Evolutionary conservation across 805 yeast genomes (phyloP), one percentile per base, ranked within the genome.

Genomic region (Nakazawaea ernobii): DNA sequence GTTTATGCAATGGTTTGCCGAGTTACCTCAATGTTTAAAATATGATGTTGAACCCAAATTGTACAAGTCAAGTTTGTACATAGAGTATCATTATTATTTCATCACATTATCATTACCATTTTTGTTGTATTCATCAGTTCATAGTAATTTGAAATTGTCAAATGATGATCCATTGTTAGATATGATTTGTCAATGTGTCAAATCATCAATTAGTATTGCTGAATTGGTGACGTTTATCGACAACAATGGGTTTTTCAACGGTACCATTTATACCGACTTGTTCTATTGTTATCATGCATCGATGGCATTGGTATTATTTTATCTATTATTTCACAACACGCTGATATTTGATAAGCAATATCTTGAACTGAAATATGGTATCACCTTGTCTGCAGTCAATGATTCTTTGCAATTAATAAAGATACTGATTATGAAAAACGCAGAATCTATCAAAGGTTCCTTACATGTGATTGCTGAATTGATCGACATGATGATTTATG

Each of bases 251-350:
- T 29, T 43, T n/a, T 48, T 52, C 40, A 52, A 49, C 49, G 57
- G 57, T 7, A 50, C 52, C 11, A 24, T 55, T 11, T 40, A 45
- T 27, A 30, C 39, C 8, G 58, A 55, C 35, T 27, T 52, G 11
- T 52, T 55, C 47, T 38, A 39, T 30, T 46, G 43, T 30, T 55
- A 55, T 46, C 52, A 50, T 39, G 53, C 53, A 4, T 17, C 42
- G 8, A 50, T 55, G 55, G 52, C 45, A 1, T 43, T 55, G 32
- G 47, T 53, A 8, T 15, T 49, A 11, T 48, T 47, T n/a, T 47
- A 41, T 24, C 29, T 53, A 27, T 41, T 45, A n/a, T 20, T 48
- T 7, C n/a, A 15, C 6, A 32, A 38, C 24, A 35, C 29, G 14
- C 5, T 9, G 10, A 32, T 9, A 10, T 27, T 47, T 10, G 50